Conservation (phyloP, 805 yeast genomes). For the Metschnikowia lochheadii region DNA sequence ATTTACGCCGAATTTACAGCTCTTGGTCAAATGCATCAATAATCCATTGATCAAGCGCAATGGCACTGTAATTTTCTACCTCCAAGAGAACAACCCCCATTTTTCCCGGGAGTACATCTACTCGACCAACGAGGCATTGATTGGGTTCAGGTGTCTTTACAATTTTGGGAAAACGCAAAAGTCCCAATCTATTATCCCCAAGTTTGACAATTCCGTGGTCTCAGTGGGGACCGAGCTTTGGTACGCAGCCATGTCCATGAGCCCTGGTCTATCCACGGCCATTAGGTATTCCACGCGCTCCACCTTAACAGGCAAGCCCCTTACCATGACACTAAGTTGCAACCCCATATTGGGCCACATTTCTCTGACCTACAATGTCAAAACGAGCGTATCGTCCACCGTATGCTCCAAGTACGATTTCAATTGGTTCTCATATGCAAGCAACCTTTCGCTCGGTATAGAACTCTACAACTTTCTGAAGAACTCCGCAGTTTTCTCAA, state of each 20-base stretch:
- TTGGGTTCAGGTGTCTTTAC: conserved; percentile 78
- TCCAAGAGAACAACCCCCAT: conserved; percentile 63
- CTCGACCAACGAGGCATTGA: conserved; percentile 76
- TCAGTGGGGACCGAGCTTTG: conserved; percentile 84
- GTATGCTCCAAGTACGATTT: conserved; percentile 84
- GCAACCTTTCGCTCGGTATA: conserved; percentile 81
- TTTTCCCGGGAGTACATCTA: conserved; percentile 70
- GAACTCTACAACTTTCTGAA: conserved; percentile 64
- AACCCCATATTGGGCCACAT: conserved; percentile 90
- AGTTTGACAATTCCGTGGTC: conserved; percentile 57
- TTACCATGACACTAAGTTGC: conserved; percentile 78
- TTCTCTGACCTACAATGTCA: conserved; percentile 81
- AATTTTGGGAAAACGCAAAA: conserved; percentile 44
- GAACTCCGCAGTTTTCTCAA: conserved; percentile 3
- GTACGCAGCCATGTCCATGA: conserved; percentile 78
- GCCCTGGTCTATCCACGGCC: conserved; percentile 88
- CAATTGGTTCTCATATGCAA: conserved; percentile 84
- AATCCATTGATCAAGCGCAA: conserved; percentile 53
- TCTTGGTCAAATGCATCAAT: conserved; percentile 72
- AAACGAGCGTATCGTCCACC: conserved; percentile 69
- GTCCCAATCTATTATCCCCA: conserved; percentile 22
- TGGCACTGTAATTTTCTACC: conserved; percentile 59
- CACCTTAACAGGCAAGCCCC: conserved; percentile 81
- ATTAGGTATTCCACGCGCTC: conserved; percentile 81
- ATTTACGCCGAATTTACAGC: conserved; percentile 54